Conservation (phyloP, 495 filamentous ascomycete species). For the Astrothelium subdiscretum region DNA sequence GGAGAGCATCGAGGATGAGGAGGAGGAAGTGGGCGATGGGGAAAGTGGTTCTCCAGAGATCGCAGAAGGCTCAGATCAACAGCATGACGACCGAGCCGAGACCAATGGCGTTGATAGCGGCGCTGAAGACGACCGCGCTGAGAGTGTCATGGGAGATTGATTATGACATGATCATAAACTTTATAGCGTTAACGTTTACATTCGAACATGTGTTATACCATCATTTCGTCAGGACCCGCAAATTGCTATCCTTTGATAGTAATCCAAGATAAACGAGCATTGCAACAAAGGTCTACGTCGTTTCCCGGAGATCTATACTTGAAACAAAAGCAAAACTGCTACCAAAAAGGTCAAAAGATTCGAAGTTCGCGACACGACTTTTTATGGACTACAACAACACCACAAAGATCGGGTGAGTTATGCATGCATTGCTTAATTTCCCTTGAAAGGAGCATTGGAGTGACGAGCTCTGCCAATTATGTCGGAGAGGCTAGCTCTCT, state of each 20-base stretch:
- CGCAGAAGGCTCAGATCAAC: not conserved
- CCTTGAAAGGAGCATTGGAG: too few relatives aligned
- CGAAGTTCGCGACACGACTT: too few relatives aligned
- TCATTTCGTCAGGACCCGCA: not conserved
- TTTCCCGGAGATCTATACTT: not conserved
- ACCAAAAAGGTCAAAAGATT: too few relatives aligned
- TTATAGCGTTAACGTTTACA: not conserved
- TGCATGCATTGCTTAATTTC: too few relatives aligned
- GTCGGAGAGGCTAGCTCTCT: too few relatives aligned
- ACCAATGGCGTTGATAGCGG: not conserved
- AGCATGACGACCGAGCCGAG: not conserved
- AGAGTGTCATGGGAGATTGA: not conserved
- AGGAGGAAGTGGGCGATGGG: constrained; percentile 42
- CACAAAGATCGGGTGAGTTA: too few relatives aligned
- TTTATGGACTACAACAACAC: too few relatives aligned
- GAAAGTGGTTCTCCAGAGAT: constrained; percentile 29
- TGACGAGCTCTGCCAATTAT: too few relatives aligned
- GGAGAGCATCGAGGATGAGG: constrained; percentile 47
- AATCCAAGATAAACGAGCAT: not conserved
- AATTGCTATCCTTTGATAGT: not conserved
- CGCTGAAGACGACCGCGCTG: not conserved
- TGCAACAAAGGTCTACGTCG: not conserved
- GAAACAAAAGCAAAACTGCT: not conserved
- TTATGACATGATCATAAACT: not conserved
- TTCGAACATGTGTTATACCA: not conserved